Conservation (phyloP, 257 asterid genomes). For the Solanum clarkiae region DNA sequence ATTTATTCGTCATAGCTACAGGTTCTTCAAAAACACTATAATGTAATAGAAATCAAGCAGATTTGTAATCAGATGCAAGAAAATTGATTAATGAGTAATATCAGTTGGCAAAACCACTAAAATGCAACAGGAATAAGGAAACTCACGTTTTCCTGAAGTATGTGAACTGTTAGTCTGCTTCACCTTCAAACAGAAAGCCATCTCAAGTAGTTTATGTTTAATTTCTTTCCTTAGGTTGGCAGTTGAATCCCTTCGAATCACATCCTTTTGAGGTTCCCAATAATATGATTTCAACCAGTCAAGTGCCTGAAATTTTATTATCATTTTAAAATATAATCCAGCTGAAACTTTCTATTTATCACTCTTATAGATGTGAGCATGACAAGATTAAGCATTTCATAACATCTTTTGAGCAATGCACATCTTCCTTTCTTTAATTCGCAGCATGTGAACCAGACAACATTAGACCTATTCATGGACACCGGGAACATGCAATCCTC, state of each 20-base stretch:
- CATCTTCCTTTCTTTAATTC: neutral
- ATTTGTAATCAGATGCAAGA: neutral
- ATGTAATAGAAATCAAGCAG: neutral
- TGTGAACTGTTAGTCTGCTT: constrained; percentile 23
- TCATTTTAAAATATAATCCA: neutral
- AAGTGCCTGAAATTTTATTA: constrained; percentile 49
- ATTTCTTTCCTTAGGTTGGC: constrained; percentile 45
- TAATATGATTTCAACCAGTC: constrained; percentile 78
- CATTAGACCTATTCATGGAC: neutral
- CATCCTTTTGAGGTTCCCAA: constrained; percentile 78
- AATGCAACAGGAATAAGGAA: neutral
- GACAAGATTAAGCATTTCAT: neutral
- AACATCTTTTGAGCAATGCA: neutral
- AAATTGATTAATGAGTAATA: neutral
- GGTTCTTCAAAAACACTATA: neutral
- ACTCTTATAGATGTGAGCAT: neutral
- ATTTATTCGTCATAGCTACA: neutral
- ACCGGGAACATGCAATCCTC: neutral
- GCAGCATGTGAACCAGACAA: neutral
- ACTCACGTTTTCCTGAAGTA: constrained; percentile 39
- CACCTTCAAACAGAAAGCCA: constrained; percentile 39
- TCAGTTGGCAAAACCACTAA: neutral
- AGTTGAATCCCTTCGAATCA: constrained; percentile 27
- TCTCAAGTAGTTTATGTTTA: constrained; percentile 39
- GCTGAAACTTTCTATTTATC: neutral